Evolutionary conservation across 2,329 filamentous ascomycete species (phyloP), one percentile per base, ranked within the genome.

Genomic region (Dothideomycetidae sp.): DNA sequence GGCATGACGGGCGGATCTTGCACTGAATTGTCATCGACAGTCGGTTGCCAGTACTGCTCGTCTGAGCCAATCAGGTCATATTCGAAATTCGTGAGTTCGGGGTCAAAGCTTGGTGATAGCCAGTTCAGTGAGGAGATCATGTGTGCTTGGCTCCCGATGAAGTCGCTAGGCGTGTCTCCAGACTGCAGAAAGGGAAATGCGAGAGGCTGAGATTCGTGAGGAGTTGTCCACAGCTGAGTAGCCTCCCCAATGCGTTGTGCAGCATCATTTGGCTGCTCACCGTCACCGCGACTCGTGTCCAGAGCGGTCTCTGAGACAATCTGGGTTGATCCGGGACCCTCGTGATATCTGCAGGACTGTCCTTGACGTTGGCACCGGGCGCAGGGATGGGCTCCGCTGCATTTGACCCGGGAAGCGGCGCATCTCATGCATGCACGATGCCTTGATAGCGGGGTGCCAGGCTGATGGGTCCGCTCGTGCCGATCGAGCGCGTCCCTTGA

Each of bases 101-200:
- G 19, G 16, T 35, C 19, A 15, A 35, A 35, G 19, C 14, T 29
- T 5, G 33, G 33, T 5, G 33, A 35, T 10, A 35, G 14, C 33
- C 33, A 35, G 16, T 35, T 35, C 17, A 35, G 19, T n/a, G 19
- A 14, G 15, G 19, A 35, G 15, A 35, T 18, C 33, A 35, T 35
- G 15, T 35, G 33, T 35, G 10, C 31, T 19, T 19, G 14, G 12
- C 16, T 19, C 16, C 13, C 16, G 31, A n/a, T 19, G 5, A 9
- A 33, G 10, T 9, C 3, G 2, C 10, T 33, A 19, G 31, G n/a
- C n/a, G n/a, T n/a, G n/a, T n/a, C n/a, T n/a, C n/a, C n/a, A n/a
- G n/a, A n/a, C n/a, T n/a, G n/a, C n/a, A n/a, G n/a, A n/a, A n/a
- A n/a, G n/a, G n/a, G n/a, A n/a, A n/a, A n/a, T n/a, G n/a, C n/a